These are phyloP conservation scores for Zelonia costaricensis DNA, from an alignment of 208 protist genomes.

Conservation along the genomic window DNA sequence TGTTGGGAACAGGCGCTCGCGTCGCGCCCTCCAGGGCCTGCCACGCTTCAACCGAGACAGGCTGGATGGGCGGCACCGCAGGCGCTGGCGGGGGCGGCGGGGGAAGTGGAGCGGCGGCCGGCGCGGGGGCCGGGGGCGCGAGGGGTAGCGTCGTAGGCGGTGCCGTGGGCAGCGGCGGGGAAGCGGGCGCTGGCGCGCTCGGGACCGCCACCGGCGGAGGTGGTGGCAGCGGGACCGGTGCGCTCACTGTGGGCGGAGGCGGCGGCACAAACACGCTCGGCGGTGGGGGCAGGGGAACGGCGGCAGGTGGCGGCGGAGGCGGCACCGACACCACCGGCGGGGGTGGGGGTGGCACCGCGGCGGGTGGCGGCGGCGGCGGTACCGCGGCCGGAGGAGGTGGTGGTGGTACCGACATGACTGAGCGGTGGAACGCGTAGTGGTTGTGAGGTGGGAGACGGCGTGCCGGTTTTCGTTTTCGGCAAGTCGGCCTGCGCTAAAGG, in stretches of 20 bases:
- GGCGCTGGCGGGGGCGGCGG: constrained; percentile 12
- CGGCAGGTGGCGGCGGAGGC: constrained; percentile 2
- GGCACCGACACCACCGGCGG: background rate
- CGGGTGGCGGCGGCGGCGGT: constrained; percentile 19
- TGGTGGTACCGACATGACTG: constrained; percentile 17
- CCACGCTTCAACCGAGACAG: constrained; percentile 45
- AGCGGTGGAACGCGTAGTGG: constrained; percentile 3
- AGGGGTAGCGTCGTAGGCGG: constrained; percentile 4
- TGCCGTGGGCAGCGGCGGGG: constrained; percentile 23
- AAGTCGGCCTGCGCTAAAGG: background rate
- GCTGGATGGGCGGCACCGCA: constrained; percentile 21
- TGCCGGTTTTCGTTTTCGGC: constrained; percentile 2
- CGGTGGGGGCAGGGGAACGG: constrained; percentile 13
- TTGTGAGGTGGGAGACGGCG: constrained; percentile 4
- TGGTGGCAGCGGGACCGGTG: constrained; percentile 3
- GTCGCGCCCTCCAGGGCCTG: constrained; percentile 43
- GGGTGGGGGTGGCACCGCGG: background rate
- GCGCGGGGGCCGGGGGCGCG: constrained; percentile 17
- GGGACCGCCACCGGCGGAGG: constrained; percentile 11
- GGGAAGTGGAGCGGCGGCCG: constrained; percentile 20
- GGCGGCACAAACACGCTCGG: too few species aligned
- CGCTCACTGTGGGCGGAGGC: too few species aligned
- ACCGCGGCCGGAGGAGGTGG: constrained; percentile 24
- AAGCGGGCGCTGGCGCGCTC: constrained; percentile 20
- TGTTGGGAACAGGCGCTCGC: constrained; percentile 41